Conservation (phyloP, 2,329 filamentous ascomycete genomes). For the Fusarium sp. region DNA sequence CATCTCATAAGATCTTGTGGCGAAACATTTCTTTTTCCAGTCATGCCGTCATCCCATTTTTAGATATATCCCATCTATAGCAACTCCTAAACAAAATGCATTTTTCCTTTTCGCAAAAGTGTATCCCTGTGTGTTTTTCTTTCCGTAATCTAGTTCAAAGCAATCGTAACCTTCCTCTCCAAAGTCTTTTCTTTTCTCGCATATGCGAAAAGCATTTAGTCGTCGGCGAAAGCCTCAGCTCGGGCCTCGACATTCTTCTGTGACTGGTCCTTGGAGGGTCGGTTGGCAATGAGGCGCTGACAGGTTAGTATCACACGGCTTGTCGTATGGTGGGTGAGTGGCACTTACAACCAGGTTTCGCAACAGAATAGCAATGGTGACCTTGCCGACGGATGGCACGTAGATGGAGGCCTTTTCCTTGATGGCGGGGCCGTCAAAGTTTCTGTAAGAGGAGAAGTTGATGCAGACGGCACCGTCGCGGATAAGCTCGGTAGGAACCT, state of each 20-base stretch:
- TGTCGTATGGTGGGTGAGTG: not conserved
- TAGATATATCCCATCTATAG: constrained; percentile 37
- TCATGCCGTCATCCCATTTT: constrained; percentile 19
- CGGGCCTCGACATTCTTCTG: constrained; percentile 53
- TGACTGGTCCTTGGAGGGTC: constrained; percentile 53
- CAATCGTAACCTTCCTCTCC: constrained; percentile 11
- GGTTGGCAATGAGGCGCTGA: constrained; percentile 65
- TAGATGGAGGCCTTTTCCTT: constrained; percentile 98
- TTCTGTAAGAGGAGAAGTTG: constrained; percentile 96
- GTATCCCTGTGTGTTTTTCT: constrained; percentile 15
- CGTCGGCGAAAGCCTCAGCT: constrained; percentile 56
- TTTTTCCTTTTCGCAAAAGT: constrained; percentile 18
- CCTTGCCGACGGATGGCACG: constrained; percentile 96
- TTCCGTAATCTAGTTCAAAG: constrained; percentile 31
- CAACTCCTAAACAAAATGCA: constrained; percentile 35
- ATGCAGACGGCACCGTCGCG: constrained; percentile 96
- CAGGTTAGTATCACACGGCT: constrained; percentile 40
- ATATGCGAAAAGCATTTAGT: constrained; percentile 35
- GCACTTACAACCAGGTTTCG: constrained; percentile 84
- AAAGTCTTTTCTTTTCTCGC: not conserved
- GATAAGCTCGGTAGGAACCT: constrained; percentile 85
- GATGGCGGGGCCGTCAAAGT: constrained; percentile 85
- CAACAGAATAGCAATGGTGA: constrained; percentile 91
- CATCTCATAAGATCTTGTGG: not conserved
- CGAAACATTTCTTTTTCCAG: constrained; percentile 2